These are phyloP conservation scores for Solanum gracilifrons DNA, from an alignment of 257 asterid species.

Conservation along the genomic window DNA sequence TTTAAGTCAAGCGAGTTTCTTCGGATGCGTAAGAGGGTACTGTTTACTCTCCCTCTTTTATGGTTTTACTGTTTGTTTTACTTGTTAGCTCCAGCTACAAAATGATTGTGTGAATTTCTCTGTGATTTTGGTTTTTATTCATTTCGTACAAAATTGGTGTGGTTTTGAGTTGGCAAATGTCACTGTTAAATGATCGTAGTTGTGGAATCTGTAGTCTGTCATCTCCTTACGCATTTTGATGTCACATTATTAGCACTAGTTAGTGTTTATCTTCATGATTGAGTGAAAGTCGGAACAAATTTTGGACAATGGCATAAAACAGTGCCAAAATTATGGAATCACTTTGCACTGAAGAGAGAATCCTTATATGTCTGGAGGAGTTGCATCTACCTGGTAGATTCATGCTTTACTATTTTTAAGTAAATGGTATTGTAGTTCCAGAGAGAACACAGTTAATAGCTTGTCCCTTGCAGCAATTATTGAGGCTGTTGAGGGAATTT, in stretches of 20 bases:
- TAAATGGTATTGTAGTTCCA: neutral
- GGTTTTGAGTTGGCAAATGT: neutral
- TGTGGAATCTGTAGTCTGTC: neutral
- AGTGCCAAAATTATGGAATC: neutral
- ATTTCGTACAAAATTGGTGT: neutral
- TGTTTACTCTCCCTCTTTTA: neutral
- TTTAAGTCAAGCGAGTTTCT: conserved; percentile 83
- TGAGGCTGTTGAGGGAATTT: neutral
- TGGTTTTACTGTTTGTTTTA: neutral
- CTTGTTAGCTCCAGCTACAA: neutral
- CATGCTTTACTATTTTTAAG: neutral
- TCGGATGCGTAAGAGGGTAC: conserved; percentile 84
- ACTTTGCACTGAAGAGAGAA: neutral
- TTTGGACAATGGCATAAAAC: neutral
- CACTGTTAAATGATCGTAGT: neutral
- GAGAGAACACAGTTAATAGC: neutral
- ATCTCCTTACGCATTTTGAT: neutral
- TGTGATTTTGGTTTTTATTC: neutral
- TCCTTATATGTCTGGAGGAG: neutral
- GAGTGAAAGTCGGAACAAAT: neutral
- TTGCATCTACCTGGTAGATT: neutral
- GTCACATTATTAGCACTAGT: neutral
- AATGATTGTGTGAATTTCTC: neutral
- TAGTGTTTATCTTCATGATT: neutral
- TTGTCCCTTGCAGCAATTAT: neutral